Evolutionary conservation across 225 moss, liverwort and hornwort species (phyloP), one percentile per base, ranked within the genome.

Genomic region (Takakia lepidozioides): DNA sequence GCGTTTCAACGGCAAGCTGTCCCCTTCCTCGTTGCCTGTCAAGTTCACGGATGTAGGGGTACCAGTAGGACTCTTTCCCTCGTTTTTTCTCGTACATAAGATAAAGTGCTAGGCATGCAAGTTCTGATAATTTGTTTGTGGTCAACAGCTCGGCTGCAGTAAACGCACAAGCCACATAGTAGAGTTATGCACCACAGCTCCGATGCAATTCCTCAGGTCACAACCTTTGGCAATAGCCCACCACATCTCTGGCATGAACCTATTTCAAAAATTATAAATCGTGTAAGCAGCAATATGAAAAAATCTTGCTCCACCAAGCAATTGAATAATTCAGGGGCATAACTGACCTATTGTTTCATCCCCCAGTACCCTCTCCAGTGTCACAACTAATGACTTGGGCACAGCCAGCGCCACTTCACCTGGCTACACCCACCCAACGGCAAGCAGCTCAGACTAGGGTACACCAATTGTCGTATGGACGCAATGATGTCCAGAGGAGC

Each of bases 1-100:
- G 98, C 22, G 98, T 87, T 45, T 83, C 91, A 50, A 98, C 98
- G 27, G 87, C 65, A 46, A 98, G 86, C 58, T 98, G 98, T 29
- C 98, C 98, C 65, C 98, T 75, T 40, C 98, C 98, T 68, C 98
- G 75, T 73, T 98, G 98, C 71, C 98, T 78, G 55, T 98, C 98
- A 43, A 98, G 98, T 62, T 98, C 98, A 20, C 98, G 87, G 74
- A 98, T 98, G 71, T 98, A 98, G 11, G 98, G 98, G 36, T 98
- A 98, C 98, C 98, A 98, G 55, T 81, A 98, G 20, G 98, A 98
- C 43, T 87, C 78, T 49, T 87, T 87, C 61, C 98, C 98, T 75
- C 64, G 91, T 55, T 98, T 98, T 59, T 98, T 98, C 68, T 98
- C 98, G 59, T 98, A 98, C 98, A 98, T 98, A 41, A 98, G 67